These are phyloP conservation scores for Stephania cephalantha DNA, from an alignment of 164 flowering plant genomes.

Conservation along the genomic window DNA sequence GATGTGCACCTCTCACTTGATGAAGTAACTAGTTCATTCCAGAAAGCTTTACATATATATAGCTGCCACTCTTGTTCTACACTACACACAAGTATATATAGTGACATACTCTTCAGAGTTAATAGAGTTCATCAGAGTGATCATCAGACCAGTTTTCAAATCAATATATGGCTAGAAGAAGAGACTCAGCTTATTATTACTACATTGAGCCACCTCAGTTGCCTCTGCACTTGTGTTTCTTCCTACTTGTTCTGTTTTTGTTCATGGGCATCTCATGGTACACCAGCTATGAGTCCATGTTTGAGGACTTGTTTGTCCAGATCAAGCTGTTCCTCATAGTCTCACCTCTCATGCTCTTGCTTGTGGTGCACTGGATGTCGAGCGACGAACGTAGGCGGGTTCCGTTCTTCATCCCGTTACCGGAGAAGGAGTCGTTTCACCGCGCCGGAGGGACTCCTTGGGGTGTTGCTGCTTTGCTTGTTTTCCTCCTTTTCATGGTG, in stretches of 20 bases:
- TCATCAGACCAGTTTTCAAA: not conserved
- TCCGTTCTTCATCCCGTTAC: slow-evolving; percentile 38
- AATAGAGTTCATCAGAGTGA: not conserved
- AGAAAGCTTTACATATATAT: not conserved
- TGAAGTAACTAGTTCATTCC: not conserved
- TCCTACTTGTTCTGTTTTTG: slow-evolving; percentile 37
- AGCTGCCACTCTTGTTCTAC: not conserved
- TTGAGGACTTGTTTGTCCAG: slow-evolving; percentile 45
- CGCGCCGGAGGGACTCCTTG: slow-evolving; percentile 87
- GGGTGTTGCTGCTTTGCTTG: slow-evolving; percentile 72
- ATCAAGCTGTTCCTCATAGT: slow-evolving; percentile 52
- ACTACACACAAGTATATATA: no score
- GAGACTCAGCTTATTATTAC: slow-evolving; percentile 10
- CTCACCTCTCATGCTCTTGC: slow-evolving; percentile 53
- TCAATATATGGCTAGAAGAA: slow-evolving; percentile 14
- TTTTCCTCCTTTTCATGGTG: slow-evolving; percentile 71
- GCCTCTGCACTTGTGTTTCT: slow-evolving; percentile 57
- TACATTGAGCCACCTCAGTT: slow-evolving; percentile 22
- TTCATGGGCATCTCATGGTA: slow-evolving; percentile 60
- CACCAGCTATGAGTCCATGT: slow-evolving; percentile 48
- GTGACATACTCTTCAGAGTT: no score
- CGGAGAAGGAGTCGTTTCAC: slow-evolving; percentile 66
- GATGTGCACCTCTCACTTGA: no score
- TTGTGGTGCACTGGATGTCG: slow-evolving; percentile 61
- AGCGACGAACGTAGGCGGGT: slow-evolving; percentile 24